phyloP scores from a whole-genome alignment of 805 yeast genomes.

The Starmerella tilneyi region DNA sequence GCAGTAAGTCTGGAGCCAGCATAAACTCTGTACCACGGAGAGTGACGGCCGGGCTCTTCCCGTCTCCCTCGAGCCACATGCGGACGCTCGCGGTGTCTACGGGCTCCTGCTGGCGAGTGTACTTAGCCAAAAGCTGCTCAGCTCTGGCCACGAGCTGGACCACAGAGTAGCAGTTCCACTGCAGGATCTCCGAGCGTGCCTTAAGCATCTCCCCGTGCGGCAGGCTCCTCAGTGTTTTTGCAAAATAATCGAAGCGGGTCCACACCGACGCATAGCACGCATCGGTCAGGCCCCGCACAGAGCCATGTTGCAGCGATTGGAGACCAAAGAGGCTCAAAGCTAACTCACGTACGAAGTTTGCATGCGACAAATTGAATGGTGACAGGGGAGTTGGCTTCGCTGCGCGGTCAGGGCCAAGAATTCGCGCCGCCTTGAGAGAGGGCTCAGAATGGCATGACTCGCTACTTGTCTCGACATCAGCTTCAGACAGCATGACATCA shows the following conservation, averaged over 20 bases:
- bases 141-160: background rate
- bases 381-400: background rate
- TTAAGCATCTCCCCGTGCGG: background rate
- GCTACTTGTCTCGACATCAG: too few relatives aligned
- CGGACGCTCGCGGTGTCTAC: background rate
- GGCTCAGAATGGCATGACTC: too few relatives aligned
- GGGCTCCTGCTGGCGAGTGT: background rate
- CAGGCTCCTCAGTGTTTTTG: background rate
- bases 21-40: background rate
- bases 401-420: background rate
- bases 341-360: slow-evolving; percentile 6
- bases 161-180: background rate
- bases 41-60: background rate
- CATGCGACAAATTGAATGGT: background rate
- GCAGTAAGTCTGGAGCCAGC: background rate
- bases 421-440: background rate
- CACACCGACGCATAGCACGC: background rate
- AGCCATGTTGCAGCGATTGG: background rate
- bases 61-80: background rate
- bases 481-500: background rate
- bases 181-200: background rate
- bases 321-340: background rate
- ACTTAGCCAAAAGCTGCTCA: background rate
- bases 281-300: background rate
- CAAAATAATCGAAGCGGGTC: background rate